Evolutionary conservation across 2,329 filamentous ascomycete genomes (phyloP).

Genomic region (Aspergillus intermedius): DNA sequence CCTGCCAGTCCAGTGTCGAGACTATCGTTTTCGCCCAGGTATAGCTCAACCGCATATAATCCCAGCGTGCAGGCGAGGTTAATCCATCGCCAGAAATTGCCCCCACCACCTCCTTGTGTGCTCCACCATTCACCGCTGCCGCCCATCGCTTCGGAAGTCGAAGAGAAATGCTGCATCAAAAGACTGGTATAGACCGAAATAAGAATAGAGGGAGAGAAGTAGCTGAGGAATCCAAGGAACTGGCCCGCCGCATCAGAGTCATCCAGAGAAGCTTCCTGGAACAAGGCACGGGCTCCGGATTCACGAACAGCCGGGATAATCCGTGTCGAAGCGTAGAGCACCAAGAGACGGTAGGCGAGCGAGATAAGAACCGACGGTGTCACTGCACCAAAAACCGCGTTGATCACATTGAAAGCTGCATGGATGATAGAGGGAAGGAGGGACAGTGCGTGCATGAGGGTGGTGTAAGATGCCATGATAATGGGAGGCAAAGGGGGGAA

Average conservation of each 20-base stretch:
- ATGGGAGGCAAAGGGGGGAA: slow-evolving; percentile 95
- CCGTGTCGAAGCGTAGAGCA: slow-evolving; percentile 89
- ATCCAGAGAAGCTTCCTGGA: slow-evolving; percentile 77
- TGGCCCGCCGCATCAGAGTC: slow-evolving; percentile 77
- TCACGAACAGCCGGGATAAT: slow-evolving; percentile 93
- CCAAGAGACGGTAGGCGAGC: slow-evolving; percentile 84
- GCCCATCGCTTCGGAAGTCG: slow-evolving; percentile 54
- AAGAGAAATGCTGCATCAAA: slow-evolving; percentile 89
- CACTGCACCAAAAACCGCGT: slow-evolving; percentile 89
- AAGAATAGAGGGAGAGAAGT: slow-evolving; percentile 90
- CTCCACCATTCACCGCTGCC: slow-evolving; percentile 72
- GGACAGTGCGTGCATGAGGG: slow-evolving; percentile 74
- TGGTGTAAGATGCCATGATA: slow-evolving; percentile 97
- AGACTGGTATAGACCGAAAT: slow-evolving; percentile 96
- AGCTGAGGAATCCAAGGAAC: slow-evolving; percentile 75
- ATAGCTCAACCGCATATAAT: slow-evolving; percentile 83
- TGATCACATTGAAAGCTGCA: slow-evolving; percentile 76
- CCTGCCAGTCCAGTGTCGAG: slow-evolving; percentile 64
- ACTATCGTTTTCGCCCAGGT: slow-evolving; percentile 66
- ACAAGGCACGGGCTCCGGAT: slow-evolving; percentile 72
- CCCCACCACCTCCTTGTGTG: slow-evolving; percentile 72
- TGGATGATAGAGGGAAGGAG: slow-evolving; percentile 77
- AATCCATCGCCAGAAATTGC: slow-evolving; percentile 87
- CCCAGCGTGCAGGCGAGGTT: slow-evolving; percentile 86
- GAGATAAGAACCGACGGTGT: slow-evolving; percentile 95